Base-by-base conservation (phyloP, 208 protist genomes). In the Acanthamoeba sp. region DNA sequence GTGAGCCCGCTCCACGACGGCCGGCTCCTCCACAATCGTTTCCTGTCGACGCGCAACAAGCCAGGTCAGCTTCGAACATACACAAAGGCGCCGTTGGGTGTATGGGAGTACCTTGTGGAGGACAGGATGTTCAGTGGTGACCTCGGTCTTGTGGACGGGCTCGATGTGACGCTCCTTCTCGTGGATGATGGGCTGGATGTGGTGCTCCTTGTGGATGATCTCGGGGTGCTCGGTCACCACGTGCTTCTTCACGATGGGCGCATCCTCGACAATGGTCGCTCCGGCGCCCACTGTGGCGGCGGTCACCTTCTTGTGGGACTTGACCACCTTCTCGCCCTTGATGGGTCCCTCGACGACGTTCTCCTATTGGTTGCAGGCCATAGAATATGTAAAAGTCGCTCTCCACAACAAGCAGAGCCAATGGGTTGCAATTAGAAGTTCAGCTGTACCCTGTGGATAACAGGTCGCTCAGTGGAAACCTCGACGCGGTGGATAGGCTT, bases 131-230 rank as follows among this genome's bases (percentile, higher is more conserved):
- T 84, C 73, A 27, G 73, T 52, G 73, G 73, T 84, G 18, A 52
- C 73, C 40, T 84, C 73, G 38, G 42, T 52, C 40, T 84, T 84
- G 73, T 84, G 73, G 10, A 84, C 29, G 34, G 73, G 73, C 20
- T 84, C 27, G 27, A 84, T 52, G 42, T 84, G 73, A 9, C 73
- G 73, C 73, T 84, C 73, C 40, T 45, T 84, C 73, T 55, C 73
- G 22, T 84, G 40, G 73, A 84, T 52, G 40, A 55, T 52, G 40
- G 73, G 73, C 73, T 84, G 73, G 22, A 84, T 14, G 40, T 84
- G 73, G 42, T 84, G 73, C 40, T 84, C 73, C 22, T 84, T 22
- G 40, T 84, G 73, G 73, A 84, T n/a, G 40, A 55, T 42, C 40
- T 55, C 73, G 5, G 73, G 73, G 29, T 84, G 73, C 10, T 84